Base-by-base conservation (phyloP, 2,329 filamentous ascomycete species). In the Colletotrichum sp. region DNA sequence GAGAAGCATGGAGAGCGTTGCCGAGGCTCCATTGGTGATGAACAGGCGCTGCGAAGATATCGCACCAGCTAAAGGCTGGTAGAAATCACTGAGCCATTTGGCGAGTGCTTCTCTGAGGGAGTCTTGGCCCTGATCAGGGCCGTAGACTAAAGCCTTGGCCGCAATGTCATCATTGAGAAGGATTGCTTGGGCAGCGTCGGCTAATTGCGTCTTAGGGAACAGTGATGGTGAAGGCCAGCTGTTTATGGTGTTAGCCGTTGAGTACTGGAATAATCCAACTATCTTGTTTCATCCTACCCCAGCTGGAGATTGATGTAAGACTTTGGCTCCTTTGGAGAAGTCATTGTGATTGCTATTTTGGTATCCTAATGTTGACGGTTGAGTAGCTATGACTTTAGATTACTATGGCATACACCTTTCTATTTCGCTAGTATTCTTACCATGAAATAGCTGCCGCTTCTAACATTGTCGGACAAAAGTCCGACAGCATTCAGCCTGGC, bases 301-400 rank as follows among this genome's bases (percentile, higher is more conserved):
- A 52, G 6, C 12, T 52, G 44, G n/a, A 52, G 44, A 52, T 52
- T 52, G 44, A 52, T 52, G 11, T 22, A 8, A 13, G 44, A 25
- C 12, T 52, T 22, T 5, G 19, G 19, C 39, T 48, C 9, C 9
- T 12, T 19, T n/a, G 9, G 5, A 48, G 19, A 48, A 48, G 39
- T n/a, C 39, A 48, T 48, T 19, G 19, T 48, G 9, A 48, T 48
- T 48, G 9, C 2, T 48, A 48, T 0, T n/a, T 48, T 12, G 39
- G 3, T 48, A 48, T n/a, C 19, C 12, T 2, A 11, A 11, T 12
- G 19, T 22, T 22, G 0, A n/a, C 1, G 8, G 5, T 48, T 0
- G 39, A 48, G 9, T 9, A 19, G 9, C 39, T 12, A 12, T 7
- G 19, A 12, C 39, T n/a, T 12, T n/a, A 1, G 19, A n/a, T n/a